These are phyloP conservation scores for Aspergillus proliferans DNA, from an alignment of 2,329 filamentous ascomycete genomes.

Conservation along the genomic window DNA sequence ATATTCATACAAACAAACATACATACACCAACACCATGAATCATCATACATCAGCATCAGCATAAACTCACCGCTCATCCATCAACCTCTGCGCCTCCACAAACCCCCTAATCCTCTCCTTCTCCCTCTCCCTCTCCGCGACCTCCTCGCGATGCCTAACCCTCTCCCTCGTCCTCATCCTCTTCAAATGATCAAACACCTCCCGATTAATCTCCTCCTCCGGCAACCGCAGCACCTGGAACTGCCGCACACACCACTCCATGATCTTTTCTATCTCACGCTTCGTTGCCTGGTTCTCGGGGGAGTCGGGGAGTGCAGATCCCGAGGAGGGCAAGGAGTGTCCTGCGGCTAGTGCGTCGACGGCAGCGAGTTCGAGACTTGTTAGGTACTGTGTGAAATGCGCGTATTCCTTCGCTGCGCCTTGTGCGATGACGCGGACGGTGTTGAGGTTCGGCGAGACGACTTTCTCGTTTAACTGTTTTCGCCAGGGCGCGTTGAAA, in stretches of 20 bases:
- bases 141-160: background rate
- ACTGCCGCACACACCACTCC: slow-evolving; percentile 29
- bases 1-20: background rate
- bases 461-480: slow-evolving; percentile 20
- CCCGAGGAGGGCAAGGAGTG: too few relatives aligned
- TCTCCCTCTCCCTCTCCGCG: background rate
- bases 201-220: slow-evolving; percentile 29
- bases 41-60: background rate
- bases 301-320: too few relatives aligned
- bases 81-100: background rate
- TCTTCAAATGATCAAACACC: slow-evolving; percentile 23
- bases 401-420: slow-evolving; percentile 25
- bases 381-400: background rate
- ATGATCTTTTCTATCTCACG: slow-evolving; percentile 12
- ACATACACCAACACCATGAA: background rate
- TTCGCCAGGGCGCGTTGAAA: slow-evolving; percentile 21
- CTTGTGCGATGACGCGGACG: slow-evolving; percentile 31
- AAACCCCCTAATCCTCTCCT: background rate
- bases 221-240: slow-evolving; percentile 21
- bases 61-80: background rate
- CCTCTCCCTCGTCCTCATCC: slow-evolving; percentile 8
- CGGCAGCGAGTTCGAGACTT: too few relatives aligned
- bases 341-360: too few relatives aligned
- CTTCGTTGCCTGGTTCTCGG: too few relatives aligned
- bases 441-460: slow-evolving; percentile 30